Evolutionary conservation across 257 asterid genomes (phyloP), one percentile per base, ranked within the genome.

Genomic region (Phtheirospermum japonicum): DNA sequence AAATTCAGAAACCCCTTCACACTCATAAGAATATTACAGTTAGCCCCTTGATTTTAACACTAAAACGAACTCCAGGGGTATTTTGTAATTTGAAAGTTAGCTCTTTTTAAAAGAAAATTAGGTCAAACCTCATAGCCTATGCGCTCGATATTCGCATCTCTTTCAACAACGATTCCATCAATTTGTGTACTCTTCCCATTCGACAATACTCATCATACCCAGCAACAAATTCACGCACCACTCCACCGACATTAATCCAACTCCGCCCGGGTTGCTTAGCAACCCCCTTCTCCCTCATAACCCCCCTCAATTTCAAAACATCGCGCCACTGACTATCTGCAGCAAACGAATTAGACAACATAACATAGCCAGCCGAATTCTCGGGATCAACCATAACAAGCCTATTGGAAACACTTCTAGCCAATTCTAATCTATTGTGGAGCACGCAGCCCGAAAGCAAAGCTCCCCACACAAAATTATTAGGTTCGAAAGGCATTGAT

Each of bases 321-420:
- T 67, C 67, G 4, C 75, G 61, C 90, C 93, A 87, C 9, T 71
- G 74, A 54, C 64, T 51, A 73, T 79, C 90, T 6, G 73, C 64
- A 36, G 93, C 95, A 10, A 84, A 72, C 19, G 89, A 77, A 72
- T 89, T 89, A 6, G 97, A 89, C 57, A 84, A 28, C 93, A 86
- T 74, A 17, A 89, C 90, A 68, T 86, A 86, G 40, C 95, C 97
- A 30, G 71, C 94, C 18, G 95, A 89, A 55, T 81, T 89, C 53
- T 58, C 69, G 1, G 94, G 95, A 64, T 86, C 95, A 10, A 76
- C 84, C 31, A 17, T 61, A 42, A 86, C 84, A 65, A 89, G 91
- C 84, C 72, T 76, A 28, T 60, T 3, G 28, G 95, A 80, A 68
- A 86, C 72, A n/a, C 36, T n/a, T 32, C 64, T 73, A 31, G 85